Conservation (phyloP, 257 asterid species). For the Salvia splendens region DNA sequence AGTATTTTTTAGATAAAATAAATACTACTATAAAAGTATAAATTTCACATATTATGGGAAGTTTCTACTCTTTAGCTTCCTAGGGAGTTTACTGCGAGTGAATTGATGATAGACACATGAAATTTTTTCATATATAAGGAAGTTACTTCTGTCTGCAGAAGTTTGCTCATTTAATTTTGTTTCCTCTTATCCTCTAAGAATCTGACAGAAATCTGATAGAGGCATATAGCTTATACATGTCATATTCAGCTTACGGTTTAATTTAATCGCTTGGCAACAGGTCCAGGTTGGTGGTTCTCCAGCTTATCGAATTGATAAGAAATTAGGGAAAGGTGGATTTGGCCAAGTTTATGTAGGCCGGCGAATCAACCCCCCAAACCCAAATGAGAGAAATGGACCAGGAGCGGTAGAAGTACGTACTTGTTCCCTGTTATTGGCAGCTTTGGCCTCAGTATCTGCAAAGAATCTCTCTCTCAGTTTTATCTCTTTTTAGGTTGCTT, state of each 20-base stretch:
- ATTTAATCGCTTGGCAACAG: slow-evolving; percentile 43
- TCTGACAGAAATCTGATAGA: slow-evolving; percentile 1
- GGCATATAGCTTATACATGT: slow-evolving; percentile 3
- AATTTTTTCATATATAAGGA: slow-evolving; percentile 9
- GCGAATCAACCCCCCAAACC: slow-evolving; percentile 62
- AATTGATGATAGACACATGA: neutral
- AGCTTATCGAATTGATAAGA: slow-evolving; percentile 60
- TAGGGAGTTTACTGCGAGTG: neutral
- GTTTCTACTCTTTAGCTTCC: neutral
- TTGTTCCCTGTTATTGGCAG: neutral
- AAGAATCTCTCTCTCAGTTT: neutral
- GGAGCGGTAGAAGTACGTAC: slow-evolving; percentile 73
- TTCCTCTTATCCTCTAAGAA: neutral
- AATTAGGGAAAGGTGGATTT: slow-evolving; percentile 94
- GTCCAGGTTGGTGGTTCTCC: slow-evolving; percentile 94
- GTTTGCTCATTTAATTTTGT: slow-evolving; percentile 5
- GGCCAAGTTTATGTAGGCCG: slow-evolving; percentile 96
- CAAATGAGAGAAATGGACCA: slow-evolving; percentile 74
- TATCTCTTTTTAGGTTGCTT: slow-evolving; percentile 60
- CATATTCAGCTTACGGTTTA: slow-evolving; percentile 11
- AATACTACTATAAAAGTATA: no score
- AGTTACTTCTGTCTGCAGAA: slow-evolving; percentile 9
- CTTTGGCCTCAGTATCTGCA: slow-evolving; percentile 3
- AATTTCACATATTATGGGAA: no score
- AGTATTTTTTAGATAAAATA: no score